Conservation (phyloP, 2,329 filamentous ascomycete genomes). For the Aspergillus ochraceus region DNA sequence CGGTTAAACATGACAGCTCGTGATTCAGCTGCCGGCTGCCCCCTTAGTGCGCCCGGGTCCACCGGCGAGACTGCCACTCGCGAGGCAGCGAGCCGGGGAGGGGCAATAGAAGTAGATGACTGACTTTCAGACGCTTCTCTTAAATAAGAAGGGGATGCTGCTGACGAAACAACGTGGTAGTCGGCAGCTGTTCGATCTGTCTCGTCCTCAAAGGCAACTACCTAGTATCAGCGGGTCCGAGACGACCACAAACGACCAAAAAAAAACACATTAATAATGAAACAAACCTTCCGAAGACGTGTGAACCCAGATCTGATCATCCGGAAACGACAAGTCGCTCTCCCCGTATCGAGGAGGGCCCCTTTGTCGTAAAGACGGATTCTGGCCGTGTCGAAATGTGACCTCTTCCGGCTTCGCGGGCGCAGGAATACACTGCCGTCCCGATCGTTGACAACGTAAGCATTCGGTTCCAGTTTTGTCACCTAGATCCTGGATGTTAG, state of each 20-base stretch:
- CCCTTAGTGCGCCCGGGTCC: slow-evolving; percentile 4
- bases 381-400: slow-evolving; percentile 39
- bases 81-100: slow-evolving; percentile 6
- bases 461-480: slow-evolving; percentile 36
- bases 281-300: slow-evolving; percentile 31
- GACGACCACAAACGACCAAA: too few species aligned
- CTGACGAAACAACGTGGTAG: slow-evolving; percentile 30
- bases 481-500: slow-evolving; percentile 21
- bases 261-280: background rate
- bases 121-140: slow-evolving; percentile 26
- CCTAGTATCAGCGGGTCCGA: background rate
- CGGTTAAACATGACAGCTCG: slow-evolving; percentile 20
- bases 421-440: slow-evolving; percentile 35
- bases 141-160: slow-evolving; percentile 15
- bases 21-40: background rate
- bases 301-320: slow-evolving; percentile 34
- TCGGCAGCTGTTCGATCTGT: slow-evolving; percentile 36
- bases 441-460: slow-evolving; percentile 37
- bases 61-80: slow-evolving; percentile 12
- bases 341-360: slow-evolving; percentile 38
- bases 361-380: slow-evolving; percentile 34
- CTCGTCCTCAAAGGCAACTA: slow-evolving; percentile 38
- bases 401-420: slow-evolving; percentile 36
- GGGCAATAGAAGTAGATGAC: slow-evolving; percentile 25
- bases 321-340: slow-evolving; percentile 34